Evolutionary conservation across 495 filamentous ascomycete species (phyloP).

Genomic region (Tuber aestivum): DNA sequence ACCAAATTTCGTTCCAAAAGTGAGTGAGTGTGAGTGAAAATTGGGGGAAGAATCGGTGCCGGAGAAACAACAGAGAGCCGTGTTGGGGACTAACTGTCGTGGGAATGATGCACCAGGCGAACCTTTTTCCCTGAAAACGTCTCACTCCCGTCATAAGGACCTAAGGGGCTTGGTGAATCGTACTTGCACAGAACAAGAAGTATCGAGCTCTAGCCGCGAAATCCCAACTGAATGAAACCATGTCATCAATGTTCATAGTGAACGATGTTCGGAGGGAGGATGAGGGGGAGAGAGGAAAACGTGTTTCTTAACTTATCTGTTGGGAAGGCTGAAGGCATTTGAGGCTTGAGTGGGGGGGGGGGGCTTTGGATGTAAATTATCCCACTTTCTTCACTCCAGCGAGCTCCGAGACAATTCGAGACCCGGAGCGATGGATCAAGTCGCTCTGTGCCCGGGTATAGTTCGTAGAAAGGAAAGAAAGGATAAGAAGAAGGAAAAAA

Average conservation of each 20-base stretch:
- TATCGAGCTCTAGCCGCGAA: background rate
- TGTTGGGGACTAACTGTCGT: background rate
- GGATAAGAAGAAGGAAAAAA: no score
- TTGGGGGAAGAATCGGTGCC: background rate
- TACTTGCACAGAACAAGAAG: background rate
- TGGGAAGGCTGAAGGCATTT: background rate
- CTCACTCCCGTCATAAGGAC: background rate
- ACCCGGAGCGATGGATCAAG: background rate
- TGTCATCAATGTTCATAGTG: background rate
- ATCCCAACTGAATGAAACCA: background rate
- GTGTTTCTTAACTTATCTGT: background rate
- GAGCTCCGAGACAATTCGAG: background rate
- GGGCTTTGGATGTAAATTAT: background rate
- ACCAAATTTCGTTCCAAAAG: background rate
- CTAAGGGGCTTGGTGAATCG: background rate
- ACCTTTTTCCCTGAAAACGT: background rate
- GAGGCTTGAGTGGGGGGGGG: background rate
- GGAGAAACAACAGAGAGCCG: background rate
- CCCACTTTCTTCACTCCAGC: background rate
- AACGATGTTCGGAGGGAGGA: background rate
- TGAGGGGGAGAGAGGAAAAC: background rate
- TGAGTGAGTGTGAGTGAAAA: background rate
- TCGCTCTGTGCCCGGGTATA: background rate
- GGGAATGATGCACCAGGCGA: background rate
- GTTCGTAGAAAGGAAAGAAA: no score